These are phyloP conservation scores for Acrocalymma vagum DNA, from an alignment of 2,329 filamentous ascomycete genomes.

Conservation along the genomic window DNA sequence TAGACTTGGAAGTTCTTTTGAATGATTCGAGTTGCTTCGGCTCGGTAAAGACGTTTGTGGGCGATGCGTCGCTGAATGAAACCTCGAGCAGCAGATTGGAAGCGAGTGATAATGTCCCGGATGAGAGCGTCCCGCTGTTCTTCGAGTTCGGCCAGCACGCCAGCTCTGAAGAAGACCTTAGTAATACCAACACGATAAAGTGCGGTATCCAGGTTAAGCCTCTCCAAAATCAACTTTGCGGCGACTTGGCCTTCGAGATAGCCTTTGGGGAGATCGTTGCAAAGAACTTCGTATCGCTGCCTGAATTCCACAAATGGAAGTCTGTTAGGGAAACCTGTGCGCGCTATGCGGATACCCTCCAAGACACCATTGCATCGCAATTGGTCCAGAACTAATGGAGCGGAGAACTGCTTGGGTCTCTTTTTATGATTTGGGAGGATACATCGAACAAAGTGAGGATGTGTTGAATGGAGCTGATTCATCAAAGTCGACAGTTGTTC, in stretches of 20 bases:
- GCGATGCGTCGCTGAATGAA: slow-evolving; percentile 88
- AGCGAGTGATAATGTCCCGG: slow-evolving; percentile 89
- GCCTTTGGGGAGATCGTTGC: slow-evolving; percentile 82
- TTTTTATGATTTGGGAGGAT: slow-evolving; percentile 99
- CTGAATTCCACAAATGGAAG: slow-evolving; percentile 93
- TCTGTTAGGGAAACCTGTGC: slow-evolving; percentile 95
- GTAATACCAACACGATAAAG: slow-evolving; percentile 94
- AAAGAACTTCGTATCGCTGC: slow-evolving; percentile 94
- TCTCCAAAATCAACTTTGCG: slow-evolving; percentile 86
- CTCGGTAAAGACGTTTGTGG: slow-evolving; percentile 91
- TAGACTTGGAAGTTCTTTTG: slow-evolving; percentile 95
- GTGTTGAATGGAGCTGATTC: slow-evolving; percentile 91
- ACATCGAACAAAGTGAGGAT: slow-evolving; percentile 97
- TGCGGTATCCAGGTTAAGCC: slow-evolving; percentile 82
- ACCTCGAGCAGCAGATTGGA: slow-evolving; percentile 91
- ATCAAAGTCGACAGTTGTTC: slow-evolving; percentile 98
- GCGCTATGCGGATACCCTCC: slow-evolving; percentile 96
- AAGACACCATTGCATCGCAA: slow-evolving; percentile 98
- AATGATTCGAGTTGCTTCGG: slow-evolving; percentile 93
- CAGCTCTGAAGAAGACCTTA: slow-evolving; percentile 97
- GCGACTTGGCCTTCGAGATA: slow-evolving; percentile 91
- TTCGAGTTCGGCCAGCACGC: slow-evolving; percentile 94
- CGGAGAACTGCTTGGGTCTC: slow-evolving; percentile 89
- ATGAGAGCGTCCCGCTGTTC: slow-evolving; percentile 94
- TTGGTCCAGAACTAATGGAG: slow-evolving; percentile 93